These are phyloP conservation scores for Aureobasidium leucospermi DNA, from an alignment of 2,329 filamentous ascomycete genomes.

Conservation along the genomic window DNA sequence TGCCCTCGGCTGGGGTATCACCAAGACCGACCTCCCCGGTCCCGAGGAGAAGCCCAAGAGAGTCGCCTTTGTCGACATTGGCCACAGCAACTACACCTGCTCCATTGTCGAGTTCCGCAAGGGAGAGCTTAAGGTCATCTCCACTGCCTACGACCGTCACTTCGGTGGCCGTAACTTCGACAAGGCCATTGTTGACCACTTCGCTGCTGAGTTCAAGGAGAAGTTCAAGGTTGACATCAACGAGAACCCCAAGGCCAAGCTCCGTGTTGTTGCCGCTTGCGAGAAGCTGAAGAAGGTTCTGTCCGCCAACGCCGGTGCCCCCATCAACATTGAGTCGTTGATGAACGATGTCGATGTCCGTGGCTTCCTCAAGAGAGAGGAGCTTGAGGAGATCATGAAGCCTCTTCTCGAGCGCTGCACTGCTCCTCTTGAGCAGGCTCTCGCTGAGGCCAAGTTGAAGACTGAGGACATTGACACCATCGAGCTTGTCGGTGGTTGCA, in stretches of 20 bases:
- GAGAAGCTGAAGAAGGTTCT: conserved; percentile 99
- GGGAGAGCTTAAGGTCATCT: conserved; percentile 89
- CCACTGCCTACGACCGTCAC: conserved; percentile 87
- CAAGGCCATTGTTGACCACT: conserved; percentile 87
- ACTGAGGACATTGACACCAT: conserved; percentile 87
- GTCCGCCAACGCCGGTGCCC: conserved; percentile 86
- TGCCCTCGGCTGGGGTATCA: conserved; percentile 94
- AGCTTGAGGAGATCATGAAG: conserved; percentile 84
- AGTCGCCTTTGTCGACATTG: conserved; percentile 88
- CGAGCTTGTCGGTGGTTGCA: conserved; percentile 90
- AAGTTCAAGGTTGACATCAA: conserved; percentile 97
- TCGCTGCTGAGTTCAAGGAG: conserved; percentile 91
- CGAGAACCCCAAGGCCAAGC: conserved; percentile 79
- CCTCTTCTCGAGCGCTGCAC: conserved; percentile 70
- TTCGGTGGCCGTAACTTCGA: conserved; percentile 98
- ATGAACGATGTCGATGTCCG: conserved; percentile 97
- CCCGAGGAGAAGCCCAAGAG: conserved; percentile 87
- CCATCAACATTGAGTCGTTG: conserved; percentile 92
- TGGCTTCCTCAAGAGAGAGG: conserved; percentile 83
- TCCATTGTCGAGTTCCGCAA: conserved; percentile 96
- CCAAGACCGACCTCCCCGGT: conserved; percentile 84
- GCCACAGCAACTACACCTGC: conserved; percentile 91
- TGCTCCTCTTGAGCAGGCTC: conserved; percentile 75
- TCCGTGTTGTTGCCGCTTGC: conserved; percentile 77
- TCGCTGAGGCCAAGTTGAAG: conserved; percentile 87